These are phyloP conservation scores for Cunninghamia lanceolata DNA, from an alignment of 75 land plant species.

Conservation along the genomic window DNA sequence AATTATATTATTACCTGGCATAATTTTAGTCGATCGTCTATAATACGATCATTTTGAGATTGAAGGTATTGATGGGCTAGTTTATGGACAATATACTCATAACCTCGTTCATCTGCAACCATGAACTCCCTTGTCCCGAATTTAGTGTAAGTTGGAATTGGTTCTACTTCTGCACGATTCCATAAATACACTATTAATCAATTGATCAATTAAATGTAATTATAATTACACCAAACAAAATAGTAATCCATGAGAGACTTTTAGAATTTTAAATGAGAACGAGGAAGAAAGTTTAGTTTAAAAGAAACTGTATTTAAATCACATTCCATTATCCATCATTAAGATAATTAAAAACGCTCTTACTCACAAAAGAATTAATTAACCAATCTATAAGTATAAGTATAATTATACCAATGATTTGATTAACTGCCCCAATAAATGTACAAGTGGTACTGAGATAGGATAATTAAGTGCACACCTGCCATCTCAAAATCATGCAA, in stretches of 20 bases:
- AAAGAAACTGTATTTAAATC: no score
- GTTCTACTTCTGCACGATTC: conserved; percentile 52
- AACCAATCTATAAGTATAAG: no score
- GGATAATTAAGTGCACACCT: conserved; percentile 10
- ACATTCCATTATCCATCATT: no score
- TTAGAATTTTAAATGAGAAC: background rate
- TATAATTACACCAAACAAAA: background rate
- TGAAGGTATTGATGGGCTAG: conserved; percentile 54
- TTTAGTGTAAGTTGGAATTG: conserved; percentile 60
- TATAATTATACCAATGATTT: no score
- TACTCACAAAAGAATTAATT: no score
- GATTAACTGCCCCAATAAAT: no score
- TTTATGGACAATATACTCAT: conserved; percentile 46
- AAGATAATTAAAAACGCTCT: no score
- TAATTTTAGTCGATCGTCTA: conserved; percentile 56
- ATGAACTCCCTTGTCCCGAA: conserved; percentile 59
- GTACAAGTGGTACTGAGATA: no score
- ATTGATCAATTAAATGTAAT: background rate
- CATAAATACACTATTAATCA: background rate
- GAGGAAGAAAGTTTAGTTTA: no score
- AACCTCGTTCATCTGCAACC: conserved; percentile 77
- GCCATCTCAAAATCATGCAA: conserved; percentile 79
- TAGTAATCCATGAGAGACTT: background rate
- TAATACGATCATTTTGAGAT: conserved; percentile 33
- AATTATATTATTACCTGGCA: conserved; percentile 48